Conservation (phyloP, 1,284 basidiomycete genomes). For the Ustilago trichophora region DNA sequence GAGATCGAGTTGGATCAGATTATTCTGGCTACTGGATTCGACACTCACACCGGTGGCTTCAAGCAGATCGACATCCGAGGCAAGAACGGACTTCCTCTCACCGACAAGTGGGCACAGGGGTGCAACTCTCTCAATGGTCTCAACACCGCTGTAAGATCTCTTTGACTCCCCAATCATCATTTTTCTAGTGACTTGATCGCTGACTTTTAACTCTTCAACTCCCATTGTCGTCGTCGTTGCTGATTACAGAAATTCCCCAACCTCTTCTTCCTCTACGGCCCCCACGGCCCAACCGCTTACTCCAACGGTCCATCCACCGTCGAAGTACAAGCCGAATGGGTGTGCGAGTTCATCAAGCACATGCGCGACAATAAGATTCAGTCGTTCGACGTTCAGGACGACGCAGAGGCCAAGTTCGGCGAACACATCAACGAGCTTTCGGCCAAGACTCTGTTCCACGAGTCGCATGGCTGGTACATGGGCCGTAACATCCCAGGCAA, state of each 20-base stretch:
- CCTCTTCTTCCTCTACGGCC: slow-evolving; percentile 55
- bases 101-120: slow-evolving; percentile 51
- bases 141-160: slow-evolving; percentile 39
- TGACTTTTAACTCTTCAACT: too few relatives aligned
- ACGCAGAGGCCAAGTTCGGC: slow-evolving; percentile 44
- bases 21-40: slow-evolving; percentile 64
- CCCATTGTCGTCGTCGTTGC: too few relatives aligned
- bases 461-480: slow-evolving; percentile 52
- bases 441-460: slow-evolving; percentile 49
- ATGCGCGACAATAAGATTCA: slow-evolving; percentile 47
- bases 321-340: slow-evolving; percentile 49
- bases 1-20: slow-evolving; percentile 57
- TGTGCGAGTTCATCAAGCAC: slow-evolving; percentile 40
- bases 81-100: slow-evolving; percentile 38
- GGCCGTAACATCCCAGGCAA: slow-evolving; percentile 48
- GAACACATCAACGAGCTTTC: slow-evolving; percentile 50
- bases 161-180: too few relatives aligned
- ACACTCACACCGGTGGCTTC: slow-evolving; percentile 60
- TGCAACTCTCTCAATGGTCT: slow-evolving; percentile 52
- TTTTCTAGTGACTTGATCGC: too few relatives aligned
- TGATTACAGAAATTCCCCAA: slow-evolving; percentile 49
- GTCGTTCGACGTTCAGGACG: slow-evolving; percentile 36
- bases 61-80: slow-evolving; percentile 53
- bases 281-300: slow-evolving; percentile 49
- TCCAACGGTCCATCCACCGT: slow-evolving; percentile 47